A percentile compares a stretch with the other conserved stretches of the same genome.
Conservation (phyloP, 2,329 filamentous ascomycete species). For the Talaromyces sp. region DNA sequence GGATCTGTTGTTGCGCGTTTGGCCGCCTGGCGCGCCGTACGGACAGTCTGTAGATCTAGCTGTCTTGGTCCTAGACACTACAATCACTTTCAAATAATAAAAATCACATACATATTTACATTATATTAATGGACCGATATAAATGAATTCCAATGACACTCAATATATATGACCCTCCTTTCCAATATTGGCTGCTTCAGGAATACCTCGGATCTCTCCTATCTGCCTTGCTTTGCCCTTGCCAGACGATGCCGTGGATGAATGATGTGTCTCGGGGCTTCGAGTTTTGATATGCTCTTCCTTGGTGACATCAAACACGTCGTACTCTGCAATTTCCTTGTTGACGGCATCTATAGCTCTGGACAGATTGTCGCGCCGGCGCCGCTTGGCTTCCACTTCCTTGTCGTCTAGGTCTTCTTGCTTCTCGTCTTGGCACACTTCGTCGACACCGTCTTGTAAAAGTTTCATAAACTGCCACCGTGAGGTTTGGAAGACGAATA, state of each 20-base stretch:
- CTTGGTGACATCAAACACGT: conserved; percentile 77
- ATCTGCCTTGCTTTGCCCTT: conserved; percentile 15
- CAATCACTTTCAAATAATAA: background rate
- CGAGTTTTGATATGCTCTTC: background rate
- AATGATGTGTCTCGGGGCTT: conserved; percentile 15
- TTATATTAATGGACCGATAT: background rate
- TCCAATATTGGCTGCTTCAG: conserved; percentile 42
- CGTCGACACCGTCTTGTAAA: conserved; percentile 60
- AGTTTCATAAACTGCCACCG: conserved; percentile 68
- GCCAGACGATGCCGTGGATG: conserved; percentile 2
- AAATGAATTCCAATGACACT: conserved; percentile 11
- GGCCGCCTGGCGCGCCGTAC: background rate
- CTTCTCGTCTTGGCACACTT: conserved; percentile 46
- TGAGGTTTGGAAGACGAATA: conserved; percentile 86
- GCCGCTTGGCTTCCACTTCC: conserved; percentile 37
- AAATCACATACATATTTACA: background rate
- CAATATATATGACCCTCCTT: conserved; percentile 32
- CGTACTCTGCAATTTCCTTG: conserved; percentile 71
- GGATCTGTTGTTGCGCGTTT: conserved; percentile 2
- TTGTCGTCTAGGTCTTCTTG: conserved; percentile 34
- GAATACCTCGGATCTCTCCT: conserved; percentile 58
- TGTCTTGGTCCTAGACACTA: background rate
- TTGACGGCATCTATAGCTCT: conserved; percentile 71
- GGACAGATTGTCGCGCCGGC: conserved; percentile 62
- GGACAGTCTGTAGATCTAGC: background rate